Percentiles rank a stretch among this genome's conserved stretches.
Conservation (phyloP, 768 basidiomycete genomes). For the Lactarius indigo region DNA sequence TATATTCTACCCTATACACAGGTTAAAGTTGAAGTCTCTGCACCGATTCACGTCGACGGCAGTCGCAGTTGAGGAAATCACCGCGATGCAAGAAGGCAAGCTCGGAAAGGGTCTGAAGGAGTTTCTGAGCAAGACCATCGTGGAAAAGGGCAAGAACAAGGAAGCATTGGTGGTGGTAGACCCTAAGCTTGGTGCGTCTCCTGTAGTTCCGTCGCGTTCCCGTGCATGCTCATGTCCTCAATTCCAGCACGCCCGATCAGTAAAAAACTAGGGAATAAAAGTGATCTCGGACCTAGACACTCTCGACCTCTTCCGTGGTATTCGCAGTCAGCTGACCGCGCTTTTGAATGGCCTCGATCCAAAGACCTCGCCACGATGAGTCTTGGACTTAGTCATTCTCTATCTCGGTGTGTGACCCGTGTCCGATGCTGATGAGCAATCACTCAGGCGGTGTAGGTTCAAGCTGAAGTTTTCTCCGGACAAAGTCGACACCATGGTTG, state of each 20-base stretch:
- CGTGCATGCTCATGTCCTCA: neutral
- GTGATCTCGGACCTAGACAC: conserved; percentile 61
- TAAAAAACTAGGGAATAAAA: conserved; percentile 91
- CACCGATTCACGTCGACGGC: conserved; percentile 98
- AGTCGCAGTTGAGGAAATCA: conserved; percentile 94
- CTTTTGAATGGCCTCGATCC: conserved; percentile 90
- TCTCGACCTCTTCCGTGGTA: conserved; percentile 91
- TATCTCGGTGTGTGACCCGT: conserved; percentile 66
- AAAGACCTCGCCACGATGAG: conserved; percentile 95
- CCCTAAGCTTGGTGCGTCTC: conserved; percentile 74
- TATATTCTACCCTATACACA: conserved; percentile 32
- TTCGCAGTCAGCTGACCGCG: conserved; percentile 80
- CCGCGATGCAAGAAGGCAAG: conserved; percentile 89
- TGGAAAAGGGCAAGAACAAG: conserved; percentile 88
- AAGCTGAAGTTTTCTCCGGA: conserved; percentile 99
- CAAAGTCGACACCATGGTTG: conserved; percentile 99
- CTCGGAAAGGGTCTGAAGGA: conserved; percentile 90
- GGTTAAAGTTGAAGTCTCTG: conserved; percentile 89
- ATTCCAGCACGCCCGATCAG: conserved; percentile 55
- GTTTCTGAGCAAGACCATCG: conserved; percentile 81
- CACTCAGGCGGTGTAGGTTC: conserved; percentile 52
- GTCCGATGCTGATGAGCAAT: neutral
- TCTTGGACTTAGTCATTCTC: conserved; percentile 92
- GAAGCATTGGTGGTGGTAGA: conserved; percentile 85
- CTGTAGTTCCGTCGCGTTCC: neutral